Conservation (phyloP, 345 rosid genomes). For the Iberis pinnata region DNA sequence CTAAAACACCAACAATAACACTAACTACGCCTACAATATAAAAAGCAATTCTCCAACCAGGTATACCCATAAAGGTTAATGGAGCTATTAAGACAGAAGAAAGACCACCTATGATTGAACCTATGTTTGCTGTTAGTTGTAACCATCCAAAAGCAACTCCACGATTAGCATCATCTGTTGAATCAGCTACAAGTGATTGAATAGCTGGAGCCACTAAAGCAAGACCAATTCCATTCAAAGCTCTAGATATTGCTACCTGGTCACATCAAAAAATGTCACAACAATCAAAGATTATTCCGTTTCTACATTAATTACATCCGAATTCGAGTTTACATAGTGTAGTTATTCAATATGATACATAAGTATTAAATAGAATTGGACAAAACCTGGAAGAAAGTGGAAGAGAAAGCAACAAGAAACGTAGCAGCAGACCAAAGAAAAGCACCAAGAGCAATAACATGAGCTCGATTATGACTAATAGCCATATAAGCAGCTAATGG, state of each 20-base stretch:
- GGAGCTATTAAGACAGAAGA: conserved; percentile 68
- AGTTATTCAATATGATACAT: too few relatives aligned
- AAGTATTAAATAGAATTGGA: too few relatives aligned
- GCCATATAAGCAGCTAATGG: conserved; percentile 66
- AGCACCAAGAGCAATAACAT: conserved; percentile 62
- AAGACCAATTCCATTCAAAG: conserved; percentile 78
- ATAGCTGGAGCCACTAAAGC: conserved; percentile 84
- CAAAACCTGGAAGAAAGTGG: conserved; percentile 56
- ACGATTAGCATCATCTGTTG: conserved; percentile 62
- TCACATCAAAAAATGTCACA: too few relatives aligned
- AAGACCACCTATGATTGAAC: conserved; percentile 70
- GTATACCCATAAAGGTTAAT: conserved; percentile 53
- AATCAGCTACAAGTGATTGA: conserved; percentile 87
- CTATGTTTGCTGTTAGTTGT: conserved; percentile 65
- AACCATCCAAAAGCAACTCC: conserved; percentile 90
- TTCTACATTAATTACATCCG: too few relatives aligned
- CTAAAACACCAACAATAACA: conserved; percentile 58
- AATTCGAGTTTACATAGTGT: too few relatives aligned
- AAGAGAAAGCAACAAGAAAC: conserved; percentile 54
- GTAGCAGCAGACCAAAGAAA: conserved; percentile 66
- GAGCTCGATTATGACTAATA: conserved; percentile 45
- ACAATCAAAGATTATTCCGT: too few relatives aligned
- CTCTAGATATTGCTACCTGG: conserved; percentile 82
- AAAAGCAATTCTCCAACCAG: conserved; percentile 89
- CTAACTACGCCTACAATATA: conserved; percentile 72